A percentile compares a stretch with the other conserved stretches of the same genome.
Conservation (phyloP, 495 filamentous ascomycete genomes). For the Neurospora hispaniola region DNA sequence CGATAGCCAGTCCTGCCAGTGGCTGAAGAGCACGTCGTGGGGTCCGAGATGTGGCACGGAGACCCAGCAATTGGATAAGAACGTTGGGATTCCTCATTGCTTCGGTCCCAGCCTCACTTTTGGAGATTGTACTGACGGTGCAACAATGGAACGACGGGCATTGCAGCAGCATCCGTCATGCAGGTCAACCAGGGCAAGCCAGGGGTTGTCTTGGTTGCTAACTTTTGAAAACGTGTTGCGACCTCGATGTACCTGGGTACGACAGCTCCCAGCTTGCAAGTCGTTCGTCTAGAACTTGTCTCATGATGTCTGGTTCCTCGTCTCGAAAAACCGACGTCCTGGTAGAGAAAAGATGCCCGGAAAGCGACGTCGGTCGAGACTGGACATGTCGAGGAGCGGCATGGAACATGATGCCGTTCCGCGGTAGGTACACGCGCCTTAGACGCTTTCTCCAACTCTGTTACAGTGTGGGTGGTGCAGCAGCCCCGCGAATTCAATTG, state of each 20-base stretch:
- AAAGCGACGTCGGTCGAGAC: neutral
- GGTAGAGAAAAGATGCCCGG: neutral
- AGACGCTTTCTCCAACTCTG: neutral
- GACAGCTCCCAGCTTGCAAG: neutral
- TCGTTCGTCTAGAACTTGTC: neutral
- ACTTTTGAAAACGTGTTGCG: neutral
- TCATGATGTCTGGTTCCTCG: neutral
- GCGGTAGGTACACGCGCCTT: neutral
- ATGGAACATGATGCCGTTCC: neutral
- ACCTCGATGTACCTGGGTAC: neutral
- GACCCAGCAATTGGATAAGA: constrained; percentile 9
- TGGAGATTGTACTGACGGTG: neutral
- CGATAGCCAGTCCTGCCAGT: constrained; percentile 1
- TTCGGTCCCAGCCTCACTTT: constrained; percentile 15
- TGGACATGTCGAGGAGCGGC: neutral
- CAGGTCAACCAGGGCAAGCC: constrained; percentile 8
- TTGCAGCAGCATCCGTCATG: constrained; percentile 7
- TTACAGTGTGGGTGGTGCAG: neutral
- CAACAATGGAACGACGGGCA: constrained; percentile 2
- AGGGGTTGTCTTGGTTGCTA: constrained; percentile 5
- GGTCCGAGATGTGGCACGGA: constrained; percentile 8
- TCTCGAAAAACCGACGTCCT: neutral
- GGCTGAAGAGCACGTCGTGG: constrained; percentile 11
- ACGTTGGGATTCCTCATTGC: neutral
- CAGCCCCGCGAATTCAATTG: neutral